These are phyloP conservation scores for Penicillium atrosanguineum DNA, from an alignment of 495 filamentous ascomycete genomes.

Conservation along the genomic window DNA sequence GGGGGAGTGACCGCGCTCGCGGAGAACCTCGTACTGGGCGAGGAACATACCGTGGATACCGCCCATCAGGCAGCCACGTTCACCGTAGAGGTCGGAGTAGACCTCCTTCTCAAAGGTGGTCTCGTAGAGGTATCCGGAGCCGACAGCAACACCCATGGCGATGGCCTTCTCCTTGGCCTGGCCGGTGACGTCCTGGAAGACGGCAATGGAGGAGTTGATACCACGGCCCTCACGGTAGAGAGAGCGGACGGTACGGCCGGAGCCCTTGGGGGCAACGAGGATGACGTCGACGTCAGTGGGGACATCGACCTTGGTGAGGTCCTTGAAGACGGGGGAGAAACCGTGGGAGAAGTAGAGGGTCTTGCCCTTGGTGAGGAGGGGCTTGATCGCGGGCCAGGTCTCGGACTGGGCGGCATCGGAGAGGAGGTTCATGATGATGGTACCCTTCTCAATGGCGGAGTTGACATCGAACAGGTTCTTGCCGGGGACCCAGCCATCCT, in stretches of 20 bases:
- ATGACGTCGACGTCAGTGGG: constrained; percentile 96
- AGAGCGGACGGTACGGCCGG: constrained; percentile 94
- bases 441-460: constrained; percentile 89
- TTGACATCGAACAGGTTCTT: constrained; percentile 98
- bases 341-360: constrained; percentile 99
- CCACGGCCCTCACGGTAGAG: constrained; percentile 97
- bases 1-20: constrained; percentile 94
- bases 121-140: constrained; percentile 98
- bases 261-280: constrained; percentile 98
- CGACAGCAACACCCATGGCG: constrained; percentile 94
- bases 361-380: constrained; percentile 97
- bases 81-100: constrained; percentile 98
- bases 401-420: constrained; percentile 95
- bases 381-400: constrained; percentile 98
- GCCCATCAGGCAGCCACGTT: constrained; percentile 99
- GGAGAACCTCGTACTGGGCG: constrained; percentile 99
- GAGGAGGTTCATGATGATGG: constrained; percentile 98
- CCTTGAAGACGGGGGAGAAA: constrained; percentile 99
- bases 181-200: constrained; percentile 97
- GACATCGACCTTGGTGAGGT: constrained; percentile 97
- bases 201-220: constrained; percentile 98
- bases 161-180: constrained; percentile 98
- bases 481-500: constrained; percentile 97
- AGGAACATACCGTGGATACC: constrained; percentile 99
- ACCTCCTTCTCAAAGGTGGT: constrained; percentile 99